Percentiles rank a stretch among this genome's conserved stretches.
These are phyloP conservation scores for Pleurotus giganteus DNA, from an alignment of 768 basidiomycete genomes.

Conservation along the genomic window DNA sequence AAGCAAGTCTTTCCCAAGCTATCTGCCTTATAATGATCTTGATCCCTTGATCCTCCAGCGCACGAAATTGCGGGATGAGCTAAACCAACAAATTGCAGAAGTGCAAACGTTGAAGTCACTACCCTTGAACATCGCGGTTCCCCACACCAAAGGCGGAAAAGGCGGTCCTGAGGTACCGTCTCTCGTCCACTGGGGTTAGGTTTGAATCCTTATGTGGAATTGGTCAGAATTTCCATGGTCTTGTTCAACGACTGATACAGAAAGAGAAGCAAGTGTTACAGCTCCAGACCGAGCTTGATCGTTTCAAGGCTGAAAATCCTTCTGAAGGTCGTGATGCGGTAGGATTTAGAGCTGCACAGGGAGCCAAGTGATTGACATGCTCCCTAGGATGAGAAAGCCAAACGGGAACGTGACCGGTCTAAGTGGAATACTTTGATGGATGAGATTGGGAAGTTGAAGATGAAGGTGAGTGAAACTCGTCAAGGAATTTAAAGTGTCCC, in stretches of 20 bases:
- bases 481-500: no score
- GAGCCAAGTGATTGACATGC: not conserved
- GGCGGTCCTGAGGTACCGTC: slow-evolving; percentile 50
- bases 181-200: no score
- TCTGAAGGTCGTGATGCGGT: slow-evolving; percentile 60
- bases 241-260: slow-evolving; percentile 76
- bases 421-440: slow-evolving; percentile 74
- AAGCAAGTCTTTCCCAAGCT: slow-evolving; percentile 41
- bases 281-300: slow-evolving; percentile 70
- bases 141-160: slow-evolving; percentile 45
- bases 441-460: slow-evolving; percentile 70
- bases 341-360: slow-evolving; percentile 21
- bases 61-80: slow-evolving; percentile 46
- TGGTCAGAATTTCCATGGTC: slow-evolving; percentile 59
- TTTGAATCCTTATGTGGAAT: not conserved
- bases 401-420: slow-evolving; percentile 69
- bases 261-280: slow-evolving; percentile 85
- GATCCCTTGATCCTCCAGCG: slow-evolving; percentile 33
- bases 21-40: slow-evolving; percentile 2
- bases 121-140: slow-evolving; percentile 30
- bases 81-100: slow-evolving; percentile 66
- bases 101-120: slow-evolving; percentile 63
- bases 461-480: slow-evolving; percentile 45
- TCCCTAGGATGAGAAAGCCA: slow-evolving; percentile 66
- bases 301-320: slow-evolving; percentile 56